Evolutionary conservation across 2,329 filamentous ascomycete genomes (phyloP).

Genomic region (Cryphonectria japonica): DNA sequence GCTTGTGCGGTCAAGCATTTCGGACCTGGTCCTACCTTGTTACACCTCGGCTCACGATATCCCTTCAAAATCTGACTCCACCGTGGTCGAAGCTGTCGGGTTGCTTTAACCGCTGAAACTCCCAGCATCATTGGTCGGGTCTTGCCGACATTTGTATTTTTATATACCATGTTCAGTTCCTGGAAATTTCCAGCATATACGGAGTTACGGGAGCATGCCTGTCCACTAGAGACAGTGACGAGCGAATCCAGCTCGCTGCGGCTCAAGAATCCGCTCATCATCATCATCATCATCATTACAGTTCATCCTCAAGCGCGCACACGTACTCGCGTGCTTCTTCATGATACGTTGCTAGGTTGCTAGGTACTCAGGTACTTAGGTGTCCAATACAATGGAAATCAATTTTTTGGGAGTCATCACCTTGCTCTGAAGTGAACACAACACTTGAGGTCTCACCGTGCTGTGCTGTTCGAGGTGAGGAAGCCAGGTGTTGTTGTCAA

Average conservation of each 20-base stretch:
- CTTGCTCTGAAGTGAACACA: neutral
- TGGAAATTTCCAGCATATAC: slow-evolving; percentile 1
- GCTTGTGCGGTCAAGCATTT: neutral
- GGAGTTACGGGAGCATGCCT: slow-evolving; percentile 4
- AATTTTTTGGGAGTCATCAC: neutral
- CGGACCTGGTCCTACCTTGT: neutral
- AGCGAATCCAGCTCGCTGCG: neutral
- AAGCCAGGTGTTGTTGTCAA: too few relatives aligned
- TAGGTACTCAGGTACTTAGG: neutral
- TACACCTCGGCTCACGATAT: neutral
- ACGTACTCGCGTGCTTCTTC: neutral
- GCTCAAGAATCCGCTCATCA: neutral
- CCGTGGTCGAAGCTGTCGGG: neutral
- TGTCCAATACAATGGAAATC: neutral
- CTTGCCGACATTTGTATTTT: neutral
- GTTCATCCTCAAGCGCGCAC: neutral
- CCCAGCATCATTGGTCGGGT: neutral
- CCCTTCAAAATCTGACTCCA: neutral
- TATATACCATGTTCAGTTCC: neutral
- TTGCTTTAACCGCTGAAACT: neutral
- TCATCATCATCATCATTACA: neutral
- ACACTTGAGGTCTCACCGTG: neutral
- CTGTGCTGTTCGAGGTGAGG: too few relatives aligned
- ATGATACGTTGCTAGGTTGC: neutral
- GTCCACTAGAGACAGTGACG: neutral